Percentiles rank a stretch among this genome's conserved stretches.
phyloP scores from a whole-genome alignment of 2,329 filamentous ascomycete species.

The Geosmithia putterillii region DNA sequence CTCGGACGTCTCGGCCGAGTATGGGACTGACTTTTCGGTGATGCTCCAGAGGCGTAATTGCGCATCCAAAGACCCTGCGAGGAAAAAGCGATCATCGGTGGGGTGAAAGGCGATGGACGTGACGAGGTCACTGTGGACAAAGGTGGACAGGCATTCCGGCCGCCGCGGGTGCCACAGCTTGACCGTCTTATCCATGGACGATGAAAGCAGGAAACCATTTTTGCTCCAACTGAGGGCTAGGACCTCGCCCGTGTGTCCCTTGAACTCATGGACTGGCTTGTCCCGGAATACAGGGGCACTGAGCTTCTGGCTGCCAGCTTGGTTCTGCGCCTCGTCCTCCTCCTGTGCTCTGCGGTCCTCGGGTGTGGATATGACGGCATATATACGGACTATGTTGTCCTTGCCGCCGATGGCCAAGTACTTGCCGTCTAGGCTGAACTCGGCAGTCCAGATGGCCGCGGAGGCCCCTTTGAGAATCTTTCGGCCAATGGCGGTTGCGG shows the following conservation, averaged over 20 bases:
- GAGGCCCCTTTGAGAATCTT: conserved; percentile 35
- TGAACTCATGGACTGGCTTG: conserved; percentile 67
- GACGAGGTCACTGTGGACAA: conserved; percentile 90
- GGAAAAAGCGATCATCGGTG: conserved; percentile 88
- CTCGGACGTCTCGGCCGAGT: conserved; percentile 62
- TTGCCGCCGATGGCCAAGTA: conserved; percentile 89
- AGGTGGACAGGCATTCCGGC: conserved; percentile 78
- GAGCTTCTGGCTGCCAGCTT: conserved; percentile 42
- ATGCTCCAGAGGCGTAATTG: conserved; percentile 92
- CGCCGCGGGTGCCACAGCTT: conserved; percentile 85
- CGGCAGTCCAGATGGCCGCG: conserved; percentile 83
- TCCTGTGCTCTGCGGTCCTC: conserved; percentile 70
- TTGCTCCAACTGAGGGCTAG: conserved; percentile 96
- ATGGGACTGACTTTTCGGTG: conserved; percentile 88
- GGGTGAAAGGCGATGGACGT: conserved; percentile 93
- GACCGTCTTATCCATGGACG: conserved; percentile 97
- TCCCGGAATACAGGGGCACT: conserved; percentile 84
- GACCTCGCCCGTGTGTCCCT: conserved; percentile 74
- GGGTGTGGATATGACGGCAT: conserved; percentile 71
- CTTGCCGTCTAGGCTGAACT: conserved; percentile 85
- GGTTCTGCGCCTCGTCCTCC: conserved; percentile 35
- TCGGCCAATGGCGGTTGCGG: conserved; percentile 24
- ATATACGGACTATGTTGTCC: conserved; percentile 75
- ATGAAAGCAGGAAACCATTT: conserved; percentile 92
- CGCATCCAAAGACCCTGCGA: conserved; percentile 83